These are phyloP conservation scores for Fusarium tanahbumbuense DNA, from an alignment of 2,329 filamentous ascomycete genomes.

Conservation along the genomic window DNA sequence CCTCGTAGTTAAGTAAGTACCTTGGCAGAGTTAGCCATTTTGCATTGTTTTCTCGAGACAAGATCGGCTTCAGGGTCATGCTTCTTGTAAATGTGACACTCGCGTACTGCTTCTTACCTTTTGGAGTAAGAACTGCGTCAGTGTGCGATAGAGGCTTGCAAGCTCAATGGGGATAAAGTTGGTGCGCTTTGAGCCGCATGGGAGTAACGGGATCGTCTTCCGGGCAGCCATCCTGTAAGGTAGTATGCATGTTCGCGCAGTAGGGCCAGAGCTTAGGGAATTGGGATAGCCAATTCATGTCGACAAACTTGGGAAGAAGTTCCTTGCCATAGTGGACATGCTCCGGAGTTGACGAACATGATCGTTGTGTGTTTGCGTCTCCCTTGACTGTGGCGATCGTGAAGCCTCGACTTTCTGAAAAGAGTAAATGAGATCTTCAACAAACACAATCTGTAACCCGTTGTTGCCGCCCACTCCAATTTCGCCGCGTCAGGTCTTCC, in stretches of 20 bases:
- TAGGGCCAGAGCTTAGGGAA: not conserved
- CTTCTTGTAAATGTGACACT: not conserved
- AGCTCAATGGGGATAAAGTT: not conserved
- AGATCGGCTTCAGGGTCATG: not conserved
- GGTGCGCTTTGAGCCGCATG: not conserved
- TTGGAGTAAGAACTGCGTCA: conserved; percentile 1
- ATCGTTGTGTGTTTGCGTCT: not conserved
- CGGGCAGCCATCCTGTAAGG: not conserved
- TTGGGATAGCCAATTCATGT: conserved; percentile 4
- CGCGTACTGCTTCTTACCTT: not conserved
- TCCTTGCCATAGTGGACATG: not conserved
- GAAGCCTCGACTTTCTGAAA: not conserved
- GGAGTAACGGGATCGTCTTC: not conserved
- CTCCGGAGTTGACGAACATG: not conserved
- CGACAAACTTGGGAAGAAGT: not conserved
- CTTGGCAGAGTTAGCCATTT: not conserved
- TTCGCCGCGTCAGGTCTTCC: conserved; percentile 24
- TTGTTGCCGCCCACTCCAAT: conserved; percentile 27
- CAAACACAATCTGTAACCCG: conserved; percentile 35
- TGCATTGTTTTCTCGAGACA: conserved; percentile 1
- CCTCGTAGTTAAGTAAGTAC: conserved; percentile 17
- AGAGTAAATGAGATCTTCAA: conserved; percentile 2
- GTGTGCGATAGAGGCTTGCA: not conserved
- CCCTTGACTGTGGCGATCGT: not conserved
- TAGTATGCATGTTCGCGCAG: conserved; percentile 1